phyloP scores from a whole-genome alignment of 2,329 filamentous ascomycete species.

The Cryphonectria nitschkei region DNA sequence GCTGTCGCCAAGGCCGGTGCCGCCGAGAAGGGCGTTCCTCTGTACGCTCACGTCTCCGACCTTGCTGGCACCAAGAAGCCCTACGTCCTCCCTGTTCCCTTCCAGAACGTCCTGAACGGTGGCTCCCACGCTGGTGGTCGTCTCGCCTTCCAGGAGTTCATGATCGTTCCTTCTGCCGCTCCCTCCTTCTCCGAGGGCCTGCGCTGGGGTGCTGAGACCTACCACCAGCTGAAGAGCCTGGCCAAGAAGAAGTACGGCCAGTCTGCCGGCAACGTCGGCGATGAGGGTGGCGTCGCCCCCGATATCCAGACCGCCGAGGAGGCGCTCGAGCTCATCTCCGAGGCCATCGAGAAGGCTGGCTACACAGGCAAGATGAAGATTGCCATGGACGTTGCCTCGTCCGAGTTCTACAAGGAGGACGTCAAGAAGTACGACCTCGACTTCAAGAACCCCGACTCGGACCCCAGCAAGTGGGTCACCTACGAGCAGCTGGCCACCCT shows the following conservation, averaged over 20 bases:
- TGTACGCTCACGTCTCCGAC: conserved; percentile 87
- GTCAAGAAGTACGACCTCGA: conserved; percentile 99
- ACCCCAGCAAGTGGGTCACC: conserved; percentile 95
- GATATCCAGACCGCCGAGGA: conserved; percentile 98
- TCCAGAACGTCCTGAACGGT: conserved; percentile 93
- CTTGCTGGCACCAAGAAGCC: conserved; percentile 90
- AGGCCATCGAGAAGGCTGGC: conserved; percentile 90
- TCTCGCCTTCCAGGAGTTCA: conserved; percentile 94
- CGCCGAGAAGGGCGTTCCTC: conserved; percentile 84
- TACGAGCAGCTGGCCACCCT: conserved; percentile 95
- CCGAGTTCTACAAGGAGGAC: conserved; percentile 98
- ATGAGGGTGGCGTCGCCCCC: conserved; percentile 98
- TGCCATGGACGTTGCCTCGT: conserved; percentile 98
- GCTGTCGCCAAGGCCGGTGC: conserved; percentile 87
- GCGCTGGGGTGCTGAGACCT: conserved; percentile 95
- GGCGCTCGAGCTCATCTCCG: conserved; percentile 89
- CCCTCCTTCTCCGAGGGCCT: conserved; percentile 94
- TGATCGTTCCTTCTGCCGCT: conserved; percentile 86
- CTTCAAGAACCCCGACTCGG: conserved; percentile 99
- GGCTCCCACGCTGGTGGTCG: conserved; percentile 96
- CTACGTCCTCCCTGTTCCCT: conserved; percentile 86
- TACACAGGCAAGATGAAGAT: conserved; percentile 98
- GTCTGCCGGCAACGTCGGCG: conserved; percentile 97
- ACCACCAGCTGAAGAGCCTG: conserved; percentile 94
- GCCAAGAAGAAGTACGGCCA: conserved; percentile 99